These are phyloP conservation scores for Perkinsus marinus DNA, from an alignment of 169 alveolate species.

Conservation along the genomic window DNA sequence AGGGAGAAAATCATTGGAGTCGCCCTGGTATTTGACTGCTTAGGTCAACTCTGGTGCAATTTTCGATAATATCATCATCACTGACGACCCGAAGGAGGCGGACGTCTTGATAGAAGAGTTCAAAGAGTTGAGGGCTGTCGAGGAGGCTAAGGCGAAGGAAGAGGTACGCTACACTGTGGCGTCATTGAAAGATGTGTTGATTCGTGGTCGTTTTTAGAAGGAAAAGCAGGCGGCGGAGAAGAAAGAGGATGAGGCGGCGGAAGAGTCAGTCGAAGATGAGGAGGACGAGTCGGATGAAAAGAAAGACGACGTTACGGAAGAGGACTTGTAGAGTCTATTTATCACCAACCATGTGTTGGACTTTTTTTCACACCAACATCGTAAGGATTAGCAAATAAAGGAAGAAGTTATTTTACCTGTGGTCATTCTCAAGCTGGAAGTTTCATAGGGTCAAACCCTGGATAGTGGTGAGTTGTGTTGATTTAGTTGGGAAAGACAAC, in stretches of 20 bases:
- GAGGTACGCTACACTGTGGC: background rate
- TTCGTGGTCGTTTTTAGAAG: too few relatives aligned
- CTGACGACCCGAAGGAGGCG: background rate
- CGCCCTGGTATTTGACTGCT: background rate
- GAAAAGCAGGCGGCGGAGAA: background rate
- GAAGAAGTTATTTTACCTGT: too few relatives aligned
- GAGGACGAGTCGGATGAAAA: background rate
- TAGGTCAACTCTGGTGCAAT: background rate
- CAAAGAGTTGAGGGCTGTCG: background rate
- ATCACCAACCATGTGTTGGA: too few relatives aligned
- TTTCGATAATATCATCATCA: background rate
- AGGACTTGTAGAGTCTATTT: background rate
- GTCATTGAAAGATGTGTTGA: too few relatives aligned
- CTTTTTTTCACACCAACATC: too few relatives aligned
- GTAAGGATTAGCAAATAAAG: too few relatives aligned
- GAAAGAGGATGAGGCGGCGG: background rate
- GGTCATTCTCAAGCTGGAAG: too few relatives aligned
- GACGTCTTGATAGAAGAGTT: background rate
- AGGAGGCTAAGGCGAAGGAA: background rate
- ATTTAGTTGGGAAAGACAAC: too few relatives aligned
- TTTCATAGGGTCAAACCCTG: too few relatives aligned
- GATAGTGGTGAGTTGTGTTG: too few relatives aligned
- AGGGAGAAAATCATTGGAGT: background rate
- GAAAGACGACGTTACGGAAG: background rate
- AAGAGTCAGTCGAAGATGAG: background rate